phyloP scores from a whole-genome alignment of 169 alveolate genomes.

The Eimeria tenella region DNA sequence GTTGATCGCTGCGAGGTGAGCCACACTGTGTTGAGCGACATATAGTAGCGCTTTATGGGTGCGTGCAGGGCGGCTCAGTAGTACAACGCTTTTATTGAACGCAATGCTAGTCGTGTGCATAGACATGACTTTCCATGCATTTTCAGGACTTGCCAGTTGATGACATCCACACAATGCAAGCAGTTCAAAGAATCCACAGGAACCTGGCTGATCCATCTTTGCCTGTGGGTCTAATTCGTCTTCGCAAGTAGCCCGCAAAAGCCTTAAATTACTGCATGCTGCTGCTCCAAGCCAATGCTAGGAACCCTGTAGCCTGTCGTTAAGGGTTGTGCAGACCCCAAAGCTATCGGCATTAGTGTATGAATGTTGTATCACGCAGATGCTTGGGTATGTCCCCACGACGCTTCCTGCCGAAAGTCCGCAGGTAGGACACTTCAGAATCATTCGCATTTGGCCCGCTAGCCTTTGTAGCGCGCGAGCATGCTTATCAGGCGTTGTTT shows the following conservation, averaged over 20 bases:
- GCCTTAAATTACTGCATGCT: neutral
- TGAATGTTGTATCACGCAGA: neutral
- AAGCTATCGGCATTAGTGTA: neutral
- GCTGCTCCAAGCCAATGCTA: neutral
- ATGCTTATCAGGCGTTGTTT: too few relatives aligned
- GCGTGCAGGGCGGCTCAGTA: too few relatives aligned
- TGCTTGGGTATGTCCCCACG: slow-evolving; percentile 60
- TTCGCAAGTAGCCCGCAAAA: neutral
- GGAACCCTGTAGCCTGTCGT: neutral
- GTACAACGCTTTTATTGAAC: too few relatives aligned
- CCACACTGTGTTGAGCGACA: neutral
- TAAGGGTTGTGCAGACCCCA: neutral
- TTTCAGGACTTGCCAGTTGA: slow-evolving; percentile 44
- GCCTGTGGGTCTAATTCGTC: neutral
- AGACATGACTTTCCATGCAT: too few relatives aligned
- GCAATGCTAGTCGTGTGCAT: too few relatives aligned
- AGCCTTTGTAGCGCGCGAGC: too few relatives aligned
- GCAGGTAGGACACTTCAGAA: neutral
- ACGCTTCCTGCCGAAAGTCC: slow-evolving; percentile 14
- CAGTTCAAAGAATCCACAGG: neutral
- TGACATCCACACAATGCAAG: slow-evolving; percentile 59
- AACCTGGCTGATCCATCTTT: slow-evolving; percentile 13
- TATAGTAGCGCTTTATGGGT: too few relatives aligned
- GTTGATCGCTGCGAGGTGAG: slow-evolving; percentile 46
- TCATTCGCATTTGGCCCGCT: too few relatives aligned